These are phyloP conservation scores for Micromonas pusilla DNA, from an alignment of 139 green algal genomes.

Conservation along the genomic window DNA sequence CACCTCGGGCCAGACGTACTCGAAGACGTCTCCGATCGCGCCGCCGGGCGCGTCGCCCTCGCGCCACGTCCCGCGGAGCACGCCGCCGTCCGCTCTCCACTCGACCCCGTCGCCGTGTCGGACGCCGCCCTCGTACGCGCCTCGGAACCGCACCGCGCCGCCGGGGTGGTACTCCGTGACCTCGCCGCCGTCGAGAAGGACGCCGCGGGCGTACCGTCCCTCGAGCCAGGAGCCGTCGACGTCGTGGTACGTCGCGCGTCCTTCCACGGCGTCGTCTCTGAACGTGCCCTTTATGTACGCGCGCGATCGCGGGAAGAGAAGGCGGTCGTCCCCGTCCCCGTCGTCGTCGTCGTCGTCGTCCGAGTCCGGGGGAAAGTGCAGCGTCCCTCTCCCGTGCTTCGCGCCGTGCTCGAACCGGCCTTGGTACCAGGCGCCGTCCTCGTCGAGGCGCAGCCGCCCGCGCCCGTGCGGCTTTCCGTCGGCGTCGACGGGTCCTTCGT, in stretches of 20 bases:
- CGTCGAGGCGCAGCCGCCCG: not conserved
- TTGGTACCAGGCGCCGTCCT: slow-evolving; percentile 4
- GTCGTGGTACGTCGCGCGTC: not conserved
- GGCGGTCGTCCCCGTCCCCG: not conserved
- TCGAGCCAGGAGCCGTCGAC: not conserved
- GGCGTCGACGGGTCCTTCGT: not conserved
- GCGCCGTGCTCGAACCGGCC: not conserved
- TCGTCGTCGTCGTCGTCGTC: not conserved
- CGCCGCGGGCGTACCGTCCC: not conserved
- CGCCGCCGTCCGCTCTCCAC: no score
- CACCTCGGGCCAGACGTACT: no score
- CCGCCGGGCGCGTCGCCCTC: no score
- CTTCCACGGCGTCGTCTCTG: not conserved
- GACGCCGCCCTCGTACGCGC: no score
- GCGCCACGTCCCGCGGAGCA: no score
- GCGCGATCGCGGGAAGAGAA: no score
- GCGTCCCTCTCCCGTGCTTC: not conserved
- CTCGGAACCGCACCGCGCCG: no score
- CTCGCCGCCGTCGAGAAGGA: not conserved
- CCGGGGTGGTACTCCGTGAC: not conserved
- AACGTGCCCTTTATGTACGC: not conserved
- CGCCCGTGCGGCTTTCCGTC: not conserved
- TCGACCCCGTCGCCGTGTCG: no score
- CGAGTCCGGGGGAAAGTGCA: not conserved
- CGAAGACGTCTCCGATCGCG: no score